phyloP scores from a whole-genome alignment of 345 rosid species.

The Psidium guajava region DNA sequence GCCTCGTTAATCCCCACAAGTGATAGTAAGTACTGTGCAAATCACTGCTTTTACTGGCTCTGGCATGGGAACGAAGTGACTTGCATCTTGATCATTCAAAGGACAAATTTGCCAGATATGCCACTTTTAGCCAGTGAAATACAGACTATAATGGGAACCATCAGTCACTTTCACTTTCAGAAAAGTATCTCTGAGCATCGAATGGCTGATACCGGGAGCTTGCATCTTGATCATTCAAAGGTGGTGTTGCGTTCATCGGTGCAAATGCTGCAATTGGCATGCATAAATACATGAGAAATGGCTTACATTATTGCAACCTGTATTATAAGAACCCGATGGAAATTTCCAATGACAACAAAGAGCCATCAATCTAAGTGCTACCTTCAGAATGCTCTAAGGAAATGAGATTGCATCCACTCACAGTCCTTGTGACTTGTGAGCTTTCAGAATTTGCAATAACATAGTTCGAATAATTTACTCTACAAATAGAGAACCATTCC shows the following conservation, averaged over 20 bases:
- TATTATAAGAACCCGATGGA: neutral
- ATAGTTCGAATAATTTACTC: neutral
- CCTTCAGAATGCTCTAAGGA: neutral
- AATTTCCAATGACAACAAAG: neutral
- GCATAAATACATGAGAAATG: neutral
- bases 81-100: too few relatives aligned
- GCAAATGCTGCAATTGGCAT: slow-evolving; percentile 52
- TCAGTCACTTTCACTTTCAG: slow-evolving; percentile 6
- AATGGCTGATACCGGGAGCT: slow-evolving; percentile 37
- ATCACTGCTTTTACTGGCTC: neutral
- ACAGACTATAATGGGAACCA: neutral
- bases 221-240: slow-evolving; percentile 9
- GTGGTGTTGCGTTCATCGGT: slow-evolving; percentile 44
- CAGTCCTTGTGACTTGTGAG: neutral
- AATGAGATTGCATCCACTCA: neutral
- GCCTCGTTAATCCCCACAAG: neutral
- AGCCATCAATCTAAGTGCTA: neutral
- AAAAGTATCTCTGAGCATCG: slow-evolving; percentile 38
- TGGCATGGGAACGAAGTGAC: neutral
- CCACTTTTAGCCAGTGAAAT: neutral
- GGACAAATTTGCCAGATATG: neutral
- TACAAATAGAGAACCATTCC: neutral
- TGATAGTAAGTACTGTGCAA: neutral
- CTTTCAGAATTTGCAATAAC: neutral
- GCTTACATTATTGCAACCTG: neutral